Percentiles rank a stretch among this genome's conserved stretches.
Conservation (phyloP, 2,329 filamentous ascomycete genomes). For the Periglandula ipomoeae region DNA sequence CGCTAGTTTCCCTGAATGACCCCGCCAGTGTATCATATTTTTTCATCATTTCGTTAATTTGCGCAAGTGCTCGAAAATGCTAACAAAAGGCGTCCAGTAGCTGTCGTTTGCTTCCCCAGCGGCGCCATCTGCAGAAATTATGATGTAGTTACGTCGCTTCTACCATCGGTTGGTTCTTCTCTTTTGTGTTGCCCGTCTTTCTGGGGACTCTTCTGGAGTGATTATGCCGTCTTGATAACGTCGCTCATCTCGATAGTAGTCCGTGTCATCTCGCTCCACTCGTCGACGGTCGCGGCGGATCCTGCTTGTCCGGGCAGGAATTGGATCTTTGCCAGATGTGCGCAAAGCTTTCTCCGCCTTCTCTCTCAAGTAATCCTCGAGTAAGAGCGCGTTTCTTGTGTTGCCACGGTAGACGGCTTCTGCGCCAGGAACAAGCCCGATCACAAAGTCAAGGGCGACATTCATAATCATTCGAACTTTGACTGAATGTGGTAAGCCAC, state of each 20-base stretch:
- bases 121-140: neutral
- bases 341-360: conserved; percentile 52
- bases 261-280: conserved; percentile 14
- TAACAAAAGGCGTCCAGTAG: no score
- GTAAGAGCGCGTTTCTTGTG: conserved; percentile 61
- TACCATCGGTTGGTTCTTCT: neutral
- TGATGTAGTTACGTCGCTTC: neutral
- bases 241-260: neutral
- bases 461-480: conserved; percentile 71
- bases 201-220: neutral
- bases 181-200: neutral
- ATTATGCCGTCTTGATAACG: neutral
- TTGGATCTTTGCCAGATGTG: conserved; percentile 31
- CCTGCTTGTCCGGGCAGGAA: conserved; percentile 42
- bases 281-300: conserved; percentile 44
- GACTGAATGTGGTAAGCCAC: conserved; percentile 57
- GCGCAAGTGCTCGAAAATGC: neutral
- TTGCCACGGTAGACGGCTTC: conserved; percentile 70
- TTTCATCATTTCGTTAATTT: neutral
- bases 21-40: no score
- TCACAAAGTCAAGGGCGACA: conserved; percentile 61
- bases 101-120: neutral
- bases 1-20: no score
- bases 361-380: conserved; percentile 59
- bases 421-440: conserved; percentile 63